These are phyloP conservation scores for Hymenoscyphus fraxineus DNA, from an alignment of 2,329 filamentous ascomycete genomes.

Conservation along the genomic window DNA sequence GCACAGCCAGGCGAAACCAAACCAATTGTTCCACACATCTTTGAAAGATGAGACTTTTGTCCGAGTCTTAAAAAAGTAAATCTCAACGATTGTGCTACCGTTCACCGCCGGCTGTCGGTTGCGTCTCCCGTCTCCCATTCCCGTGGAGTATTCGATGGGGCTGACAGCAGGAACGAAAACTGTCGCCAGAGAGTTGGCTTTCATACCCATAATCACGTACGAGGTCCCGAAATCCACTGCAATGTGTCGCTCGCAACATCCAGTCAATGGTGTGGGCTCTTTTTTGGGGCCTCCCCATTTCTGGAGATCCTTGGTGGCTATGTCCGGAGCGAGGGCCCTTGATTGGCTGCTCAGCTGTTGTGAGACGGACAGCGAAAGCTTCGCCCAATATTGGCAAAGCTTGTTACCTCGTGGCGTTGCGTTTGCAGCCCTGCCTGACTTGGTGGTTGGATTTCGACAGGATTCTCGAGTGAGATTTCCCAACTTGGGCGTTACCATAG, in stretches of 20 bases:
- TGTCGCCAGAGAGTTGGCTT: neutral
- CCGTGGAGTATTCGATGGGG: neutral
- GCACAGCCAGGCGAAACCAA: neutral
- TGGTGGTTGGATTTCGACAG: neutral
- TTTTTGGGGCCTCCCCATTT: neutral
- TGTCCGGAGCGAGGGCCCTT: neutral
- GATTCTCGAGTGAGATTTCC: neutral
- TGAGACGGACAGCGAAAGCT: conserved; percentile 4
- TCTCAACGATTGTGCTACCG: neutral
- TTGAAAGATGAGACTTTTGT: neutral
- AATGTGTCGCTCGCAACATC: neutral
- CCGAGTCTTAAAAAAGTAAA: neutral
- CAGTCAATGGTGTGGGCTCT: neutral
- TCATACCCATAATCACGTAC: neutral
- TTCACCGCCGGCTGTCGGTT: neutral
- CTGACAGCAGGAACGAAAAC: neutral
- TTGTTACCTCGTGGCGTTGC: conserved; percentile 6
- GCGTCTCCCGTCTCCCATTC: neutral
- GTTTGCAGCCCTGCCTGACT: neutral
- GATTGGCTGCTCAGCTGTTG: neutral
- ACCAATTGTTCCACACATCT: neutral
- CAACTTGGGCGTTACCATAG: neutral
- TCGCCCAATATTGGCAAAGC: conserved; percentile 10
- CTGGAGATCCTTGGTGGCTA: neutral
- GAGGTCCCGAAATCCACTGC: neutral